A percentile compares a stretch with the other conserved stretches of the same genome.
These are phyloP conservation scores for Rhizopogon vinicolor DNA, from an alignment of 768 basidiomycete species.

Conservation along the genomic window DNA sequence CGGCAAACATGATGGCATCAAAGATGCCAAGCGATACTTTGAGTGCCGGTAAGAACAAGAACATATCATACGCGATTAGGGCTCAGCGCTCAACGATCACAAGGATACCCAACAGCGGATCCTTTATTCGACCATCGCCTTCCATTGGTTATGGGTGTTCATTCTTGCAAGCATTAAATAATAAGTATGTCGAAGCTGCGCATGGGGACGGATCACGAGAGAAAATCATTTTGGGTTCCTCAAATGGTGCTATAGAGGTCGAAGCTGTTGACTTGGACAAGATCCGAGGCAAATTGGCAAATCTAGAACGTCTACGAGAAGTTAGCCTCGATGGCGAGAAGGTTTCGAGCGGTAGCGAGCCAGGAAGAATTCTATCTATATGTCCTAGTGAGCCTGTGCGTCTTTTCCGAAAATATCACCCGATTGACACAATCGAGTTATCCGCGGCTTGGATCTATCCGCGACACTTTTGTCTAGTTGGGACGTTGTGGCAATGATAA, in stretches of 20 bases:
- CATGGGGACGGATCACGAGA: slow-evolving; percentile 53
- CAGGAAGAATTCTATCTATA: slow-evolving; percentile 47
- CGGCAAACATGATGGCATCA: slow-evolving; percentile 85
- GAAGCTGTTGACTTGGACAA: slow-evolving; percentile 83
- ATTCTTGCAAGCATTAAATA: slow-evolving; percentile 68
- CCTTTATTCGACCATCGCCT: slow-evolving; percentile 74
- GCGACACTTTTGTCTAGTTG: slow-evolving; percentile 68
- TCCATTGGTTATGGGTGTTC: slow-evolving; percentile 54
- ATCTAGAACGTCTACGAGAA: slow-evolving; percentile 65
- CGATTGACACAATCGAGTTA: slow-evolving; percentile 39
- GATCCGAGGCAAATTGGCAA: slow-evolving; percentile 64
- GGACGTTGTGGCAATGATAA: slow-evolving; percentile 63
- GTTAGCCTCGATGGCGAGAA: slow-evolving; percentile 72
- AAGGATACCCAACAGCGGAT: slow-evolving; percentile 63
- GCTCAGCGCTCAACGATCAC: slow-evolving; percentile 7
- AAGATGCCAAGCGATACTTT: slow-evolving; percentile 79
- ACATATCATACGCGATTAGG: neutral
- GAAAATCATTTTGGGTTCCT: slow-evolving; percentile 72
- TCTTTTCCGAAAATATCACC: slow-evolving; percentile 5
- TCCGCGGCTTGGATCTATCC: slow-evolving; percentile 81
- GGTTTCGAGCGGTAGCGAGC: slow-evolving; percentile 48
- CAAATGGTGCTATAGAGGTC: slow-evolving; percentile 77
- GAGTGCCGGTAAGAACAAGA: slow-evolving; percentile 51
- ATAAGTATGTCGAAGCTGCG: slow-evolving; percentile 72
- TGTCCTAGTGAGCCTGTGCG: slow-evolving; percentile 60